Conservation (phyloP, 2,329 filamentous ascomycete genomes). For the Penicillium decumbens region DNA sequence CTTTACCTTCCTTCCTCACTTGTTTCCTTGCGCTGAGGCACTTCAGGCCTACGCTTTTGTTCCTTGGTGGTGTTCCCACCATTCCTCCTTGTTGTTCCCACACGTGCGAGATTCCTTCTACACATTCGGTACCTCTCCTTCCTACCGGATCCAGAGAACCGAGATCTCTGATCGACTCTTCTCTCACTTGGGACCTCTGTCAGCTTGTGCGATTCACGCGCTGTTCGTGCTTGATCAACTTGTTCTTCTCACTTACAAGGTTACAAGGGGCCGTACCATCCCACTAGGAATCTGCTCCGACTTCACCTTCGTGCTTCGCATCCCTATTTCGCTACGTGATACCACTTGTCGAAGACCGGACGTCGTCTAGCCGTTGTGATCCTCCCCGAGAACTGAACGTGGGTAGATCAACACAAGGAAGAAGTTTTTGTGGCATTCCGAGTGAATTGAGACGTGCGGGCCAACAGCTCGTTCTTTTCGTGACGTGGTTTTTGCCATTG, state of each 20-base stretch:
- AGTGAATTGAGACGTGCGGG: slow-evolving; percentile 5
- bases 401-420: slow-evolving; percentile 1
- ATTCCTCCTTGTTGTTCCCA: slow-evolving; percentile 13
- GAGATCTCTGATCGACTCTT: slow-evolving; percentile 10
- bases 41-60: slow-evolving; percentile 3
- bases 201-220: slow-evolving; percentile 29
- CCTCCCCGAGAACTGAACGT: neutral
- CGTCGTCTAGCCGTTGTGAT: neutral
- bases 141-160: slow-evolving; percentile 6
- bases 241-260: slow-evolving; percentile 14
- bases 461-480: slow-evolving; percentile 1
- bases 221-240: slow-evolving; percentile 8
- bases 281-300: neutral
- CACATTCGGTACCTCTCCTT: slow-evolving; percentile 20
- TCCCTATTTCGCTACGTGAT: slow-evolving; percentile 2
- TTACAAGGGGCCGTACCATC: slow-evolving; percentile 15
- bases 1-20: slow-evolving; percentile 18
- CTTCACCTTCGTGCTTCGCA: slow-evolving; percentile 4
- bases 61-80: slow-evolving; percentile 17
- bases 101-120: slow-evolving; percentile 14
- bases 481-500: slow-evolving; percentile 7
- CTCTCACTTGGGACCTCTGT: slow-evolving; percentile 4
- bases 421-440: slow-evolving; percentile 6
- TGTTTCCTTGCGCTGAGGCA: neutral
- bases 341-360: neutral